Conservation (phyloP, 2,329 filamentous ascomycete species). For the Xylaria multiplex region DNA sequence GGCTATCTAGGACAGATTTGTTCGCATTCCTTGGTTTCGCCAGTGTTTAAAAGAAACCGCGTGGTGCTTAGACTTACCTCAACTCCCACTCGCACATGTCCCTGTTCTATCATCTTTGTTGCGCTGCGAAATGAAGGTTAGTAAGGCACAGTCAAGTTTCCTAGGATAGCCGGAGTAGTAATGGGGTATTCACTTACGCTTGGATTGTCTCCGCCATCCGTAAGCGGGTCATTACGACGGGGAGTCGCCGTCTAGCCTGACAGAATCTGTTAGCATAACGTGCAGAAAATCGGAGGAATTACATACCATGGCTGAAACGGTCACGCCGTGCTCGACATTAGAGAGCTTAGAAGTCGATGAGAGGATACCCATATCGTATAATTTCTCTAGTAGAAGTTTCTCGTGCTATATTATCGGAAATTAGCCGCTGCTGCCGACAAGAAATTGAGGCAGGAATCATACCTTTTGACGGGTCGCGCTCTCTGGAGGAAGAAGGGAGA, state of each 20-base stretch:
- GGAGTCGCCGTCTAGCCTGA: conserved; percentile 77
- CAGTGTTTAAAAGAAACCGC: no score
- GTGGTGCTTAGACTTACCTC: conserved; percentile 63
- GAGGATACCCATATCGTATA: conserved; percentile 91
- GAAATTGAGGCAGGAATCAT: background rate
- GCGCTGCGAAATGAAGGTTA: conserved; percentile 52
- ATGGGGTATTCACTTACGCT: conserved; percentile 53
- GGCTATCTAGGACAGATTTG: no score
- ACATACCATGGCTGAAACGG: conserved; percentile 78
- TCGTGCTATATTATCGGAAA: conserved; percentile 65
- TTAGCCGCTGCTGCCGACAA: background rate
- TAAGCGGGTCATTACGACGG: conserved; percentile 89
- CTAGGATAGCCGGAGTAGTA: background rate
- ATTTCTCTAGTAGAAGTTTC: conserved; percentile 85
- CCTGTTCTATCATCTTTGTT: conserved; percentile 90
- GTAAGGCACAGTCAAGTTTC: background rate
- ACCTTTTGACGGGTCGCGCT: conserved; percentile 78
- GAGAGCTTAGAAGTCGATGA: conserved; percentile 79
- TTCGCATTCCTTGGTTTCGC: no score
- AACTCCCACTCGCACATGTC: conserved; percentile 89
- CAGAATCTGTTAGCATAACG: conserved; percentile 15
- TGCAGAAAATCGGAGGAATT: no score
- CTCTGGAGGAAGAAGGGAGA: conserved; percentile 82
- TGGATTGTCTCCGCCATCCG: conserved; percentile 90
- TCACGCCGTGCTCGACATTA: conserved; percentile 83